phyloP scores from a whole-genome alignment of 2,329 filamentous ascomycete species.

The Ilyonectria mors-panacis region DNA sequence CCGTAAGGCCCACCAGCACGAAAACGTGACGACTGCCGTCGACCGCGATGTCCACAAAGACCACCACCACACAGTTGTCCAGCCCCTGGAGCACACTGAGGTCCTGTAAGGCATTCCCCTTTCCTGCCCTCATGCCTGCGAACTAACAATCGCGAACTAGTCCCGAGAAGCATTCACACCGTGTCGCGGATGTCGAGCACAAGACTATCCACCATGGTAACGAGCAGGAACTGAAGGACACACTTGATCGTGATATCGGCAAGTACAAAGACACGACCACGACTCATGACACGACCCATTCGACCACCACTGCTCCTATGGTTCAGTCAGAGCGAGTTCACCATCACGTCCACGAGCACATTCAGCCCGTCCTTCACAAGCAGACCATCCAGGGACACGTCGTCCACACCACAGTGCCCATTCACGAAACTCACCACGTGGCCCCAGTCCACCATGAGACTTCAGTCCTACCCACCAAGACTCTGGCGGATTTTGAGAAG shows the following conservation, averaged over 20 bases:
- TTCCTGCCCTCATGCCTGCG: rapidly evolving
- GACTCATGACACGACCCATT: conserved; percentile 50
- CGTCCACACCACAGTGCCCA: conserved; percentile 79
- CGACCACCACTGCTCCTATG: conserved; percentile 44
- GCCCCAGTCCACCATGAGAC: conserved; percentile 76
- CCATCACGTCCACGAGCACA: conserved; percentile 74
- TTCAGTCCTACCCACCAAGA: conserved; percentile 75
- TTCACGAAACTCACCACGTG: conserved; percentile 81
- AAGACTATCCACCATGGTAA: conserved; percentile 74
- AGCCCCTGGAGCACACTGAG: conserved; percentile 66
- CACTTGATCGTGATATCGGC: conserved; percentile 65
- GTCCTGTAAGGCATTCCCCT: conserved; percentile 57
- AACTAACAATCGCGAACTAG: conserved; percentile 36
- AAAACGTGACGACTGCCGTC: conserved; percentile 73
- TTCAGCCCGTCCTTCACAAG: conserved; percentile 80
- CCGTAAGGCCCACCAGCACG: conserved; percentile 72
- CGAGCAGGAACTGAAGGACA: conserved; percentile 60
- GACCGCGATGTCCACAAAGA: conserved; percentile 81
- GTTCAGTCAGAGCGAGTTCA: conserved; percentile 51
- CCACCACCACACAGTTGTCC: conserved; percentile 79
- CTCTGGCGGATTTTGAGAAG: conserved; percentile 73
- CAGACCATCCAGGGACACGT: conserved; percentile 73
- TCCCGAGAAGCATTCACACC: conserved; percentile 75
- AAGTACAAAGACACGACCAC: conserved; percentile 49
- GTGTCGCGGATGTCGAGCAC: conserved; percentile 71